phyloP scores from a whole-genome alignment of 495 filamentous ascomycete genomes.

The Glonium stellatum region DNA sequence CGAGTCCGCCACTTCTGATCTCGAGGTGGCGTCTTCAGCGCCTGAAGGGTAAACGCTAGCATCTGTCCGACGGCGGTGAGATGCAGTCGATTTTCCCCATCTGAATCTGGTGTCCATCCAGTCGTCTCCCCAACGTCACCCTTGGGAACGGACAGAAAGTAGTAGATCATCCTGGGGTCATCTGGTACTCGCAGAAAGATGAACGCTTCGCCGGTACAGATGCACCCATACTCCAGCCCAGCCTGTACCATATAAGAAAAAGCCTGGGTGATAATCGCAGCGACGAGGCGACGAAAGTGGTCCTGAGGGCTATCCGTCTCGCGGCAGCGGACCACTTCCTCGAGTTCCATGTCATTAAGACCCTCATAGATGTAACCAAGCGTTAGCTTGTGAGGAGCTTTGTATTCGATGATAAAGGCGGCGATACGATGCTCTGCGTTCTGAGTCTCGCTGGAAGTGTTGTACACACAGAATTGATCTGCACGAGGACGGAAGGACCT shows the following conservation, averaged over 20 bases:
- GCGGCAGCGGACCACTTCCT: constrained; percentile 26
- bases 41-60: constrained; percentile 25
- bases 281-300: constrained; percentile 17
- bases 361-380: constrained; percentile 31
- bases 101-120: constrained; percentile 17
- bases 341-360: constrained; percentile 21
- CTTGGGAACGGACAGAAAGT: constrained; percentile 27
- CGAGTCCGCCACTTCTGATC: constrained; percentile 14
- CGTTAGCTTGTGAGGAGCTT: constrained; percentile 35
- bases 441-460: constrained; percentile 10
- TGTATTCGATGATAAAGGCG: constrained; percentile 34
- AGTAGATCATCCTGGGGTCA: constrained; percentile 22
- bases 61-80: constrained; percentile 25
- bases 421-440: constrained; percentile 17
- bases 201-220: constrained; percentile 27
- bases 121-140: constrained; percentile 18
- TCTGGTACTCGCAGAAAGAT: constrained; percentile 27
- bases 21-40: constrained; percentile 14
- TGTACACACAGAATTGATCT: constrained; percentile 36
- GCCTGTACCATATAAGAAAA: constrained; percentile 27
- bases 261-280: constrained; percentile 26
- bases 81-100: constrained; percentile 21
- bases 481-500: constrained; percentile 21
- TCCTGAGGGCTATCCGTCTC: constrained; percentile 14
- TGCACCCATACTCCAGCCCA: constrained; percentile 25